Evolutionary conservation across 73 alveolate species (phyloP), one percentile per base, ranked within the genome.

Genomic region (Paramecium biaurelia): DNA sequence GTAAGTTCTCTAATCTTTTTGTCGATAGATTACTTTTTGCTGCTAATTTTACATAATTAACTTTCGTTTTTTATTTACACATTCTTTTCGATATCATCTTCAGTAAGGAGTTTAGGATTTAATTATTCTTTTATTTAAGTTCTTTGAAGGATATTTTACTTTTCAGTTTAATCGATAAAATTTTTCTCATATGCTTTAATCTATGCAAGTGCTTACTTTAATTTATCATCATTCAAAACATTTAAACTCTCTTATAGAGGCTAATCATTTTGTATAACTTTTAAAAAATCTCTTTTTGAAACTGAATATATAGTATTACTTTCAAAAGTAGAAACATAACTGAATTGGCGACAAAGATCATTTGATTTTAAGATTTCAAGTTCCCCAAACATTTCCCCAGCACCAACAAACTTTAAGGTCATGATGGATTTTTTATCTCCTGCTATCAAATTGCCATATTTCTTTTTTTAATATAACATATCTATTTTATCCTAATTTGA

Each of bases 381-480:
- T 43, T 79, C 90, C n/a, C 90, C 90, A 79, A 79, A 79, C 90
- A 79, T 79, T 79, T 79, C 90, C 21, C 90, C 90, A 35, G 72
- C 90, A 12, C 90, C 90, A 15, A 79, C 45, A 79, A 79, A 79
- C 15, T 79, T 79, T 41, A 79, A 43, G 10, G 90, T 79, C 72
- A 79, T 79, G 8, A 45, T 42, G 9, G 32, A 32, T 79, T 21
- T 79, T 45, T 79, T 79, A 21, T 79, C 90, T 10, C 74, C 53
- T 79, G 68, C 68, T 11, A 79, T 42, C 45, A 79, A 43, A 24
- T 45, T 79, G 0, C 90, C 90, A 24, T 79, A 79, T 43, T 79
- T 79, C 76, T 79, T 79, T 41, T 79, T 79, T 21, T 79, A 79
- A 79, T 42, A 79, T 11, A 79, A 10, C 43, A 18, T 41, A 20